Evolutionary conservation across 208 protist species (phyloP).

Genomic region (Naegleria fowleri): DNA sequence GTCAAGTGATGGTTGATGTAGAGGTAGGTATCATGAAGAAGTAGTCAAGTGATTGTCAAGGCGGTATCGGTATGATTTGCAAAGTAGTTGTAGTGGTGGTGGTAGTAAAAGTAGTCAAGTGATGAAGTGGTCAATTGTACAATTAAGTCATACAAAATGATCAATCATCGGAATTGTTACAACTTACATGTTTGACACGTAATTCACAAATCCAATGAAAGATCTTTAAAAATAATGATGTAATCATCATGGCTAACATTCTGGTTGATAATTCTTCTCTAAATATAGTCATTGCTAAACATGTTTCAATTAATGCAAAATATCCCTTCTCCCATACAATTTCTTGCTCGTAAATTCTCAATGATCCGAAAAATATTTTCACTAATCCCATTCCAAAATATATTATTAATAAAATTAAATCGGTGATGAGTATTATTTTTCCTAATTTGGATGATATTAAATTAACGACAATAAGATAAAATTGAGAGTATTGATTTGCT

Average conservation of each 20-base stretch:
- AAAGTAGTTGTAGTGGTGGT: background rate
- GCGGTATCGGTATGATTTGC: too few relatives aligned
- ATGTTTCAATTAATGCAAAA: conserved; percentile 27
- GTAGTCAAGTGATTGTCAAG: too few relatives aligned
- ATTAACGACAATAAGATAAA: conserved; percentile 17
- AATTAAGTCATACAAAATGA: background rate
- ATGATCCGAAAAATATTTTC: conserved; percentile 10
- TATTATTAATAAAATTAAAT: conserved; percentile 15
- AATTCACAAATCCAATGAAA: conserved; percentile 26
- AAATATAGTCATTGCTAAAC: conserved; percentile 24
- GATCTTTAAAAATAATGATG: conserved; percentile 16
- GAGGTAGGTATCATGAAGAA: too few relatives aligned
- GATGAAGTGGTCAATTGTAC: background rate
- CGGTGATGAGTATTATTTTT: background rate
- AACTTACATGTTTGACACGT: conserved; percentile 11
- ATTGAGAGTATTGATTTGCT: conserved; percentile 9
- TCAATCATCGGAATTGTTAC: too few relatives aligned
- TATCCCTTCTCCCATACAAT: conserved; percentile 12
- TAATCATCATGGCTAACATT: background rate
- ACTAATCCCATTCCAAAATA: background rate
- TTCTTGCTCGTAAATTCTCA: conserved; percentile 19
- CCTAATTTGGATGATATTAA: conserved; percentile 1
- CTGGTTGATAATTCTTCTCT: background rate
- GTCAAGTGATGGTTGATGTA: too few relatives aligned
- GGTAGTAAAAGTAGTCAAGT: too few relatives aligned